Percentiles rank a stretch among this genome's conserved stretches.
These are phyloP conservation scores for Aphanomyces stellatus DNA, from an alignment of 352 stramenopile genomes.

Conservation along the genomic window DNA sequence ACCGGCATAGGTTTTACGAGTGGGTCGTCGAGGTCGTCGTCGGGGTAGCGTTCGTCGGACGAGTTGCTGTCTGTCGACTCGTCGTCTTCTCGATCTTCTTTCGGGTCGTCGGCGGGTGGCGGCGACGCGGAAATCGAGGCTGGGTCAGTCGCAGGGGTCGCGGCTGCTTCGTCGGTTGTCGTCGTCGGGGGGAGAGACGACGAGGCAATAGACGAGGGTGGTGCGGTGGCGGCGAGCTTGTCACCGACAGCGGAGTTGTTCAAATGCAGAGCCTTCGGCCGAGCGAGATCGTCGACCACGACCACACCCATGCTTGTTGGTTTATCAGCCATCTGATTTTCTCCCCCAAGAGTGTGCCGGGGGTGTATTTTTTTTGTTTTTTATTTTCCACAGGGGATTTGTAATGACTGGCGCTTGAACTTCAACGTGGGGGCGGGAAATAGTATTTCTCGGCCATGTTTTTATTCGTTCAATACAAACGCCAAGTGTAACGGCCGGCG, in stretches of 20 bases:
- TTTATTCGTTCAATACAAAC: background rate
- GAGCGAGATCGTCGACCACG: background rate
- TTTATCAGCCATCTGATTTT: constrained; percentile 14
- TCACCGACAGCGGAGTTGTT: background rate
- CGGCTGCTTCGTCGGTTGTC: no score
- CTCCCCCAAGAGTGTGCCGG: background rate
- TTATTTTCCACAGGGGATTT: constrained; percentile 2
- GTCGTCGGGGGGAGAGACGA: background rate
- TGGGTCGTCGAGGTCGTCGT: background rate
- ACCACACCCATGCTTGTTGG: background rate
- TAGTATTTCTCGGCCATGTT: background rate
- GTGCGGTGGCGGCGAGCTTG: background rate
- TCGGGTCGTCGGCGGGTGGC: background rate
- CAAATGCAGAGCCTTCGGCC: background rate
- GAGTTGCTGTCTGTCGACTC: constrained; percentile 6
- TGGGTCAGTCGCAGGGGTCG: no score
- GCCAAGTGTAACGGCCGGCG: background rate
- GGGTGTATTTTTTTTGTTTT: constrained; percentile 7
- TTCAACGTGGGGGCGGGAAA: background rate
- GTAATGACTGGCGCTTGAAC: background rate
- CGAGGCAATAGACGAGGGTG: background rate
- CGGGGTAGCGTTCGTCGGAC: constrained; percentile 9
- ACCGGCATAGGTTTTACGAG: constrained; percentile 20
- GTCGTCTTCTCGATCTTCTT: background rate
- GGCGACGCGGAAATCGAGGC: no score